A percentile compares a stretch with the other conserved stretches of the same genome.
phyloP scores from a whole-genome alignment of 2,329 filamentous ascomycete species.

The Apiospora koreana region DNA sequence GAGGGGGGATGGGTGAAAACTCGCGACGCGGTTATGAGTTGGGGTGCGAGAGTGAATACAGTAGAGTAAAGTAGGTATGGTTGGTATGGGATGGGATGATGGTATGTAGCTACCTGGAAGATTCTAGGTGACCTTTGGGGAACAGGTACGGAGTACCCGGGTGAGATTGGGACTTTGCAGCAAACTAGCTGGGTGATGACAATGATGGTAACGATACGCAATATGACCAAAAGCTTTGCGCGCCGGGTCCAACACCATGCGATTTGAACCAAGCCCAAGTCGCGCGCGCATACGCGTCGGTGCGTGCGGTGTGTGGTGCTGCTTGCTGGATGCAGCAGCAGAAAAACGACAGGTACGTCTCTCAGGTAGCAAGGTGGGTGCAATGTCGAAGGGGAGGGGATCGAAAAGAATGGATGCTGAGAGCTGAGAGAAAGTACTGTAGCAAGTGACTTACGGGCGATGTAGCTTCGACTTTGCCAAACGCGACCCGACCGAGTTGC shows the following conservation, averaged over 20 bases:
- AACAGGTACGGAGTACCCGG: background rate
- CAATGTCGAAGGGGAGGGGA: conserved; percentile 17
- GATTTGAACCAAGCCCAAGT: background rate
- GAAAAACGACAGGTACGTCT: background rate
- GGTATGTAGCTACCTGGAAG: conserved; percentile 7
- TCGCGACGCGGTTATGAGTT: conserved; percentile 1
- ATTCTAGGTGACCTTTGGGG: background rate
- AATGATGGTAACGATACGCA: conserved; percentile 1
- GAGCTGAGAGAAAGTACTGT: conserved; percentile 15
- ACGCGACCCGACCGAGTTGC: conserved; percentile 18
- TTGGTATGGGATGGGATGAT: background rate
- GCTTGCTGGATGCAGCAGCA: background rate
- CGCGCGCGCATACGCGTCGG: conserved; percentile 6
- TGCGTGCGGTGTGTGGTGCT: background rate
- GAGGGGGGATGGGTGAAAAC: background rate
- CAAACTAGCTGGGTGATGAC: background rate
- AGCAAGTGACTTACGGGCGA: conserved; percentile 37
- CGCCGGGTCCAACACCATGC: background rate
- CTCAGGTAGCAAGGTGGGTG: conserved; percentile 1
- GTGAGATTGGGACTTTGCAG: background rate
- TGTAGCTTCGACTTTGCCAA: conserved; percentile 28
- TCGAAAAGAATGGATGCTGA: conserved; percentile 20
- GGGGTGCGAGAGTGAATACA: background rate
- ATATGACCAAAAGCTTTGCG: background rate
- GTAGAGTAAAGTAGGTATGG: background rate